A percentile compares a stretch with the other conserved stretches of the same genome.
Evolutionary conservation across 345 rosid species (phyloP).

Genomic region (Bruguiera sexangula): DNA sequence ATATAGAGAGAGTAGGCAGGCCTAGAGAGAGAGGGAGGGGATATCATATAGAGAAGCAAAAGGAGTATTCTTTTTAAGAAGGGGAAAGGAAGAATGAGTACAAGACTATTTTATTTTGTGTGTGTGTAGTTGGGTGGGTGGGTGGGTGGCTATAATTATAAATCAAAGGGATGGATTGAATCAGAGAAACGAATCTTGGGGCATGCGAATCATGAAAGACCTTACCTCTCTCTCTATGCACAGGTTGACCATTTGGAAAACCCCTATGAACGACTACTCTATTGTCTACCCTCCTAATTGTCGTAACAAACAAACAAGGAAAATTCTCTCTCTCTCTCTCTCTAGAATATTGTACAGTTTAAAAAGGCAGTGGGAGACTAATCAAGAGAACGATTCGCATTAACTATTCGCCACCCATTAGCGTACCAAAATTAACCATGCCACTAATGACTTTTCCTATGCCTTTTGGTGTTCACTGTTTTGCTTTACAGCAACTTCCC

Average conservation of each 20-base stretch:
- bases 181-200: constrained; percentile 51
- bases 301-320: constrained; percentile 23
- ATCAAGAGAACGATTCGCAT: constrained; percentile 56
- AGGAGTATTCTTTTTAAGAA: too few species aligned
- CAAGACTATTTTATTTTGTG: not conserved
- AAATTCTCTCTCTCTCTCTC: not conserved
- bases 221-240: constrained; percentile 31
- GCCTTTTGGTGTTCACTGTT: constrained; percentile 8
- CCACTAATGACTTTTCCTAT: constrained; percentile 11
- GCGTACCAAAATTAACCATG: constrained; percentile 43
- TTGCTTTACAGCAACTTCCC: constrained; percentile 15
- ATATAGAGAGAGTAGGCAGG: not conserved
- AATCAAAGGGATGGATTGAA: constrained; percentile 53
- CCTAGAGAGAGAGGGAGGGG: not conserved
- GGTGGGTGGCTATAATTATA: constrained; percentile 59
- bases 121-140: constrained; percentile 28
- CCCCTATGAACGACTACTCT: constrained; percentile 20
- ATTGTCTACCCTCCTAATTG: constrained; percentile 23
- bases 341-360: constrained; percentile 9
- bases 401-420: constrained; percentile 44
- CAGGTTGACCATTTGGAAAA: constrained; percentile 79
- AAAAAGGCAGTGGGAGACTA: constrained; percentile 39
- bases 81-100: too few species aligned
- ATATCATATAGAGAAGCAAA: not conserved
- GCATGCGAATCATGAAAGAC: constrained; percentile 34